A percentile compares a stretch with the other conserved stretches of the same genome.
Conservation (phyloP, 2,329 filamentous ascomycete species). For the Hypoxylon sp. region DNA sequence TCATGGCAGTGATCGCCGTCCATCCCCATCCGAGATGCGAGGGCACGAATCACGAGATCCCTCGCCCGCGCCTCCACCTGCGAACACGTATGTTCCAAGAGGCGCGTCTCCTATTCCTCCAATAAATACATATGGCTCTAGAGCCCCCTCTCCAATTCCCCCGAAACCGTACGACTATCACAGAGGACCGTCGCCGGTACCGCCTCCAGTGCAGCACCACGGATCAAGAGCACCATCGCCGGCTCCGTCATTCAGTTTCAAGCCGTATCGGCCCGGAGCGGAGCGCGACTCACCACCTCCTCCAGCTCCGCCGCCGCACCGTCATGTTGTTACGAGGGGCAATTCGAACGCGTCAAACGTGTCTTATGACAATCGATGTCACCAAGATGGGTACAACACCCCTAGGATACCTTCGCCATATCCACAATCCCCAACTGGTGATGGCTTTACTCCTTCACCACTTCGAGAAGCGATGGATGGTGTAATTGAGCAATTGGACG, state of each 20-base stretch:
- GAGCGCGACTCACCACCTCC: slow-evolving; percentile 76
- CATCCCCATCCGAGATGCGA: slow-evolving; percentile 47
- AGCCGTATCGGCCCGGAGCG: slow-evolving; percentile 54
- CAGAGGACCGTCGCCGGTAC: slow-evolving; percentile 58
- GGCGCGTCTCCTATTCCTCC: slow-evolving; percentile 55
- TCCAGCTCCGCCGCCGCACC: slow-evolving; percentile 86
- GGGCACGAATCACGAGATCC: slow-evolving; percentile 46
- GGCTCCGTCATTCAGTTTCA: slow-evolving; percentile 59
- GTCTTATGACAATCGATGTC: slow-evolving; percentile 59
- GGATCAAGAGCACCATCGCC: slow-evolving; percentile 58
- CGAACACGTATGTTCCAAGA: slow-evolving; percentile 42
- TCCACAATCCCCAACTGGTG: slow-evolving; percentile 76
- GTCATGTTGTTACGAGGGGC: slow-evolving; percentile 66
- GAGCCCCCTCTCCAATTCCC: slow-evolving; percentile 56
- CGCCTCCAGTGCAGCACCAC: slow-evolving; percentile 49
- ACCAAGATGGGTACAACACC: slow-evolving; percentile 63
- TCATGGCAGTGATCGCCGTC: slow-evolving; percentile 38
- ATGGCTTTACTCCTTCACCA: slow-evolving; percentile 87
- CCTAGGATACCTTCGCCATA: slow-evolving; percentile 74
- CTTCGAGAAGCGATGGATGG: slow-evolving; percentile 97
- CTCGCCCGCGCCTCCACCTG: slow-evolving; percentile 48
- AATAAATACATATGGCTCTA: slow-evolving; percentile 47
- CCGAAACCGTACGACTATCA: slow-evolving; percentile 47
- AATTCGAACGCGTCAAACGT: slow-evolving; percentile 55
- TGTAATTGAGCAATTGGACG: slow-evolving; percentile 94